Base-by-base conservation (phyloP, 2,329 filamentous ascomycete species). In the Metarhizium brunneum region DNA sequence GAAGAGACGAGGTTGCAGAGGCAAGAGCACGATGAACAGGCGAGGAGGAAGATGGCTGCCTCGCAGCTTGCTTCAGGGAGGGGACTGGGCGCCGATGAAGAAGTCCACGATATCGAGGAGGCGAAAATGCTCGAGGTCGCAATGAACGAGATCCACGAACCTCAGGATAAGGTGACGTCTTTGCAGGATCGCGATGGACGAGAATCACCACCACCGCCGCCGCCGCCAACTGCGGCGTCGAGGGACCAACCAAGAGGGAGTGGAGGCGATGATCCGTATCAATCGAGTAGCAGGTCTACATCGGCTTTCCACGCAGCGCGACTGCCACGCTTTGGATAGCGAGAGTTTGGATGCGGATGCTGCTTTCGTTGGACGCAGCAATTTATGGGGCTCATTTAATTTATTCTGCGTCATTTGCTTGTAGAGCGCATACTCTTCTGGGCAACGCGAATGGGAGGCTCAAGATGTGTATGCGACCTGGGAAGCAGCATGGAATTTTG, bases 241-340 rank as follows among this genome's bases (percentile, higher is more conserved):
- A 58, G 14, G 51, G 45, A 40, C 35, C 32, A 36, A 16, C 36
- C 48, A 38, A 57, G 6, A 8, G 13, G 49, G 1, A 40, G 36
- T 25, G 30, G 8, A 45, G n/a, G 40, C 40, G 40, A 45, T 45
- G 42, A 18, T 20, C 4, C 16, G 10, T 6, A 51, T 6, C 10
- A 25, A 51, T 38, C 16, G 14, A 48, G 20, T 42, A 43, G 20
- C 32, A 43, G 20, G 30, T 25, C 52, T 13, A 47, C 47, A n/a
- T 20, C 56, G 20, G 68, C 69, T 2, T 85, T 85, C 60, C 71
- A 85, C 25, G 82, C 82, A 4, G 83, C 83, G 40, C 73, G 81
- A 57, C 66, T 86, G 57, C 83, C 83, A 42, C 74, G 75, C 54
- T 81, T 85, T 69, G 70, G 70, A 60, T 81, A 58, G 68, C 55